Evolutionary conservation across 148 eudicot genomes (phyloP), one percentile per base, ranked within the genome.

Genomic region (Silene conica): DNA sequence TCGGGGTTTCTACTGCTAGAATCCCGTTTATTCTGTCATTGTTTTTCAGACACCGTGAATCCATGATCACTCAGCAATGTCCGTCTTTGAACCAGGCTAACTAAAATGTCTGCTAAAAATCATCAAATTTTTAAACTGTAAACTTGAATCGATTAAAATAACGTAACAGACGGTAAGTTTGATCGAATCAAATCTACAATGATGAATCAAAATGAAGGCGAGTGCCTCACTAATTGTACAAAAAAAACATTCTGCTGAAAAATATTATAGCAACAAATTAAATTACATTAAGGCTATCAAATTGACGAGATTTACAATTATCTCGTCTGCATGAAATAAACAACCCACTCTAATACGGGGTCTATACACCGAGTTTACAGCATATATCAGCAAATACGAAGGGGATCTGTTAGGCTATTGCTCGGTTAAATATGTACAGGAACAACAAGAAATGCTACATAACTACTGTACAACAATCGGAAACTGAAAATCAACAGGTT

Each of bases 401-500:
- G 23, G 5, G 46, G 60, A 58, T 31, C 20, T 41, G 76, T 38
- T 73, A 70, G 57, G 46, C 77, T 57, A 62, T 15, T 46, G 19
- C 12, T 38, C 59, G 11, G 56, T 22, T 18, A 62, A n/a, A 18
- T 69, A 65, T 68, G 55, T 75, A 77, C 77, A 72, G 65, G 64
- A 22, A 26, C 34, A 20, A 14, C 48, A 8, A 18, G 61, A 69
- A 55, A 67, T 20, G 10, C 18, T 65, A 65, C 62, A 67, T 16
- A 8, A 43, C 67, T 59, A 22, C 52, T 21, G 70, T 26, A 60
- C 74, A 59, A 16, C 20, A 69, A 31, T 5, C 55, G 4, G 10
- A 26, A 54, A 50, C 43, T 38, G 8, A 38, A 1, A 55, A 65
- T 14, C 6, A 96, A 79, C 99, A 92, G 54, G 74, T 76, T 52